Evolutionary conservation across 768 basidiomycete species (phyloP).

Genomic region (Collybiopsis luxurians): DNA sequence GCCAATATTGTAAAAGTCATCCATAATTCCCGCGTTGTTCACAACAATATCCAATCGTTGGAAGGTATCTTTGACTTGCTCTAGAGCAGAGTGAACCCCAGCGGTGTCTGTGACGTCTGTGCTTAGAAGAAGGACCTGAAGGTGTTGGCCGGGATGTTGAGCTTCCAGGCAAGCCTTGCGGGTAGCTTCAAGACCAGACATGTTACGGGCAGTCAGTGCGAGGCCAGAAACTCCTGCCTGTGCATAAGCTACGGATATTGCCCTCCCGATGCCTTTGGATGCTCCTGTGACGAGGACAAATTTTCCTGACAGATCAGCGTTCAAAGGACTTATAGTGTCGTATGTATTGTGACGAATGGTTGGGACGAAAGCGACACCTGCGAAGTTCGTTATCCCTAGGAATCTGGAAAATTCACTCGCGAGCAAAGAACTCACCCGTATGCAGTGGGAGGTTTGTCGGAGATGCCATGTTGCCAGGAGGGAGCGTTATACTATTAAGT

Average conservation of each 20-base stretch:
- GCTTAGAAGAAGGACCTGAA: neutral
- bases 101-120: neutral
- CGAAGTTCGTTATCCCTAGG: no score
- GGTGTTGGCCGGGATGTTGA: neutral
- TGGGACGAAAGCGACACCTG: no score
- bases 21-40: neutral
- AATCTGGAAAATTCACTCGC: no score
- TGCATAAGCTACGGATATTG: neutral
- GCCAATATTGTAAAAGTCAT: neutral
- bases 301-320: neutral
- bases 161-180: neutral
- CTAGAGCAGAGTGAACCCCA: neutral
- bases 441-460: no score
- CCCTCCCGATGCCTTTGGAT: neutral
- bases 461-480: no score
- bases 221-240: neutral
- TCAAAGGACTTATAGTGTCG: neutral
- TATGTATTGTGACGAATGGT: no score
- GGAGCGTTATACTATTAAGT: no score
- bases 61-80: neutral
- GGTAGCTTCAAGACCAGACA: neutral
- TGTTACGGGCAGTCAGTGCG: neutral
- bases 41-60: neutral
- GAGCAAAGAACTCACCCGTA: no score
- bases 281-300: conserved; percentile 1